A percentile compares a stretch with the other conserved stretches of the same genome.
These are phyloP conservation scores for Verticillium tricorpus DNA, from an alignment of 2,329 filamentous ascomycete genomes.

Conservation along the genomic window DNA sequence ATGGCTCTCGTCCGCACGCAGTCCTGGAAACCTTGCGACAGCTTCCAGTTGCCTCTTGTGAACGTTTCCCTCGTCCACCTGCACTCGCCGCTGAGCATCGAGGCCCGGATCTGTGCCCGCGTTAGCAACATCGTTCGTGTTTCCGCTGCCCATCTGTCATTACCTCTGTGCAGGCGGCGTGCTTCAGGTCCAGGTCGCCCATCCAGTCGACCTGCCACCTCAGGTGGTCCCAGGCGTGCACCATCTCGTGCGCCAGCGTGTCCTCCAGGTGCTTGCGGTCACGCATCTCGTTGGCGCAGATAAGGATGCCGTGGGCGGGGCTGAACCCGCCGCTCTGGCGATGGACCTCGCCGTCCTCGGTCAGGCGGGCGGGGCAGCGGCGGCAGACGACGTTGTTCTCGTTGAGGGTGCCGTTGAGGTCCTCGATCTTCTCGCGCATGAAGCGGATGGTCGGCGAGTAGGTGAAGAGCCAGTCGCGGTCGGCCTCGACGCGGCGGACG, in stretches of 20 bases:
- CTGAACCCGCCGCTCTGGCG: constrained; percentile 76
- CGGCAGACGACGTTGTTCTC: constrained; percentile 74
- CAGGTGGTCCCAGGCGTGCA: constrained; percentile 92
- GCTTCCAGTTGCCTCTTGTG: constrained; percentile 75
- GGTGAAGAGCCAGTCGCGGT: constrained; percentile 77
- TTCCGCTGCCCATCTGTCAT: constrained; percentile 8
- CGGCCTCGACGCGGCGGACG: constrained; percentile 74
- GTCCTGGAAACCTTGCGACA: constrained; percentile 90
- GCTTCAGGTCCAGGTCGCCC: constrained; percentile 68
- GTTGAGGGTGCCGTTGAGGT: constrained; percentile 73
- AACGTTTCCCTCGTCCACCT: constrained; percentile 85
- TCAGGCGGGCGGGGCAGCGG: constrained; percentile 62
- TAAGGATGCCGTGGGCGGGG: constrained; percentile 77
- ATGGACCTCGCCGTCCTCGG: constrained; percentile 56
- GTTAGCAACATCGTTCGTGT: background rate
- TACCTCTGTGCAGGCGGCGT: constrained; percentile 93
- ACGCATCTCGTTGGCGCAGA: constrained; percentile 89
- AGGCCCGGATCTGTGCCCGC: constrained; percentile 73
- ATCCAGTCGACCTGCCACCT: constrained; percentile 84
- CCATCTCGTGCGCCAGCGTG: constrained; percentile 94
- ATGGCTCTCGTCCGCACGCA: constrained; percentile 83
- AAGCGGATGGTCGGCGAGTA: constrained; percentile 86
- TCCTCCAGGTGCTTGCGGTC: constrained; percentile 83
- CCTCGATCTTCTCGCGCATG: constrained; percentile 73
- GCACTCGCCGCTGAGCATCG: constrained; percentile 90